phyloP scores from a whole-genome alignment of 1,284 basidiomycete genomes.

The Lentinula novae-zelandiae region DNA sequence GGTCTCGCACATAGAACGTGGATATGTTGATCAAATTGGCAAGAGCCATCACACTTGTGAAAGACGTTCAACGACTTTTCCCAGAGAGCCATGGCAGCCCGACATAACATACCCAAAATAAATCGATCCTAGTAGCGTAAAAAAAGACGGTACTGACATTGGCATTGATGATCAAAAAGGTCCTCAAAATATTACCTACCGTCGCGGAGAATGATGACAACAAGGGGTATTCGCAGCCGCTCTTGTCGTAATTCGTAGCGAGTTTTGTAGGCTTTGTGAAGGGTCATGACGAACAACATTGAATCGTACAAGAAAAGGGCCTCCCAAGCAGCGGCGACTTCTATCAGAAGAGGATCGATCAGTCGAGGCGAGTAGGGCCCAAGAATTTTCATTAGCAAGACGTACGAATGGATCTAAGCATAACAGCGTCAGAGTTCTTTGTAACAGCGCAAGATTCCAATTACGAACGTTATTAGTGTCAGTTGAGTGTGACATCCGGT shows the following conservation, averaged over 20 bases:
- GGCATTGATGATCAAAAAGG: neutral
- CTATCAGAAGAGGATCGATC: neutral
- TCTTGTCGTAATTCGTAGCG: slow-evolving; percentile 4
- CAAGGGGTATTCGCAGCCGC: neutral
- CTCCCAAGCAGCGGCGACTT: slow-evolving; percentile 11
- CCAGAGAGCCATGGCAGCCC: neutral
- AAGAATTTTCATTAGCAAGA: neutral
- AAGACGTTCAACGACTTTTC: neutral
- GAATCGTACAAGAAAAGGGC: slow-evolving; percentile 12
- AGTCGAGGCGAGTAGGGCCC: neutral
- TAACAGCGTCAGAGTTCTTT: neutral
- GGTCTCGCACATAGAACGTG: slow-evolving; percentile 9
- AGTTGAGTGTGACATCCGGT: slow-evolving; percentile 11
- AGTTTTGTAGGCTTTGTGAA: slow-evolving; percentile 8
- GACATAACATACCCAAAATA: slow-evolving; percentile 12
- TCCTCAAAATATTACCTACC: slow-evolving; percentile 1
- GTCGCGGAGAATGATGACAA: slow-evolving; percentile 11
- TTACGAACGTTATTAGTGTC: neutral
- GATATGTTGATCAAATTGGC: slow-evolving; percentile 11
- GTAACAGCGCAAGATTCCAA: neutral
- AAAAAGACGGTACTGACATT: neutral
- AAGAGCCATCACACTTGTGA: slow-evolving; percentile 9
- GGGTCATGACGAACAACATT: slow-evolving; percentile 8
- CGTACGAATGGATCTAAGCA: slow-evolving; percentile 2
- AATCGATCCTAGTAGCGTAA: slow-evolving; percentile 1